phyloP scores from a whole-genome alignment of 2,329 filamentous ascomycete species.

The Monosporascus sp. region DNA sequence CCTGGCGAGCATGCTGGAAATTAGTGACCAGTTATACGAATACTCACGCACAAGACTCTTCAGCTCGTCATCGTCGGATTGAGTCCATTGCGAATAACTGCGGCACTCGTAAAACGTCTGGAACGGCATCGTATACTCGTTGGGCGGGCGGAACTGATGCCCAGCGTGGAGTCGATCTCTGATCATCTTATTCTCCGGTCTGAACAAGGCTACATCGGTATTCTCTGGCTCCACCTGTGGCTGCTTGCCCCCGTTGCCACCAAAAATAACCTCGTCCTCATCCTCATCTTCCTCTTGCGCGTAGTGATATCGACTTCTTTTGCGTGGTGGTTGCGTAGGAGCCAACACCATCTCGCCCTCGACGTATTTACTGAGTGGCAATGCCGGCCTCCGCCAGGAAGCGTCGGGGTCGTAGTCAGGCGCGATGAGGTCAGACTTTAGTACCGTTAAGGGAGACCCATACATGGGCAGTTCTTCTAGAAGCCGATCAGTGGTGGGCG shows the following conservation, averaged over 20 bases:
- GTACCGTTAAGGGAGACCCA: conserved; percentile 55
- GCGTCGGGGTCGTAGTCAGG: conserved; percentile 63
- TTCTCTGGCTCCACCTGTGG: conserved; percentile 60
- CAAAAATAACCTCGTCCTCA: conserved; percentile 32
- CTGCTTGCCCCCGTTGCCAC: conserved; percentile 19
- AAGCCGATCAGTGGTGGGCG: conserved; percentile 69
- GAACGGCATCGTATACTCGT: conserved; percentile 84
- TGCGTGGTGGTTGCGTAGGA: conserved; percentile 60
- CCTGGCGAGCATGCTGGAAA: conserved; percentile 71
- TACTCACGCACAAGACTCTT: conserved; percentile 82
- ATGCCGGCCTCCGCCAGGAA: conserved; percentile 68
- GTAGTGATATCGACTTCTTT: conserved; percentile 80
- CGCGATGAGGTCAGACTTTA: conserved; percentile 50
- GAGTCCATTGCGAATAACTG: conserved; percentile 84
- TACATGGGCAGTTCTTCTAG: conserved; percentile 79
- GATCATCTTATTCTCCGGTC: conserved; percentile 81
- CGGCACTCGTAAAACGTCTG: conserved; percentile 87
- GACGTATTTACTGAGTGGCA: conserved; percentile 83
- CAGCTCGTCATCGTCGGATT: conserved; percentile 85
- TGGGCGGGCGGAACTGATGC: conserved; percentile 89
- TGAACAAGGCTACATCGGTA: conserved; percentile 78
- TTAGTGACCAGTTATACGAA: conserved; percentile 96
- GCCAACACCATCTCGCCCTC: conserved; percentile 72
- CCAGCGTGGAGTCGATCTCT: conserved; percentile 85
- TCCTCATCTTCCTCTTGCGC: conserved; percentile 63